phyloP scores from a whole-genome alignment of 805 yeast species.

The Saccharomycopsis microspora region DNA sequence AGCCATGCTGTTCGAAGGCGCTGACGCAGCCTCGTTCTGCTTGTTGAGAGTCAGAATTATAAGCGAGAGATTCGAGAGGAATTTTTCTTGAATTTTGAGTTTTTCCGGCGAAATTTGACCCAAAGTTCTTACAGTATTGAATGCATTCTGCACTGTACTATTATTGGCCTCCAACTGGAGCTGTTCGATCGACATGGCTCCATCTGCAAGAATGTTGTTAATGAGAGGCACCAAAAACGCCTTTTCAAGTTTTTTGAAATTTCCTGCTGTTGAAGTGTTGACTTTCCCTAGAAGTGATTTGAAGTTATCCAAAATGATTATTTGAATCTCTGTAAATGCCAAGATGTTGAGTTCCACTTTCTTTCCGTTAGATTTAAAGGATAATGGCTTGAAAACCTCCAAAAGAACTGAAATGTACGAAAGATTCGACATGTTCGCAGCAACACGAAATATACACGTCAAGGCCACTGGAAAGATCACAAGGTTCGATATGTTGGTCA shows the following conservation, averaged over 20 bases:
- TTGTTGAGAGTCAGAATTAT: slow-evolving; percentile 33
- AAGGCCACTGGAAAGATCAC: slow-evolving; percentile 33
- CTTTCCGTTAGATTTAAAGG: slow-evolving; percentile 12
- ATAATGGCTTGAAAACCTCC: slow-evolving; percentile 15
- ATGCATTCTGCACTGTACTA: slow-evolving; percentile 14
- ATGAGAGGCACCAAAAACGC: slow-evolving; percentile 25
- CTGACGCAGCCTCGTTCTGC: slow-evolving; percentile 14
- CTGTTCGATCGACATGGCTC: slow-evolving; percentile 16
- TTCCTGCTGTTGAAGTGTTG: slow-evolving; percentile 20
- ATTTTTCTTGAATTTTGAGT: slow-evolving; percentile 24
- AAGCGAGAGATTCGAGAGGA: slow-evolving; percentile 24
- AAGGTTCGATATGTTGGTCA: slow-evolving; percentile 22
- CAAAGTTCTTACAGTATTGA: slow-evolving; percentile 12
- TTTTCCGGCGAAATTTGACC: slow-evolving; percentile 18
- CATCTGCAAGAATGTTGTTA: slow-evolving; percentile 19
- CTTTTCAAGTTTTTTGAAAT: slow-evolving; percentile 17
- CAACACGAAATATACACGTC: slow-evolving; percentile 49
- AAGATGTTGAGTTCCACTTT: slow-evolving; percentile 22
- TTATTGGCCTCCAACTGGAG: slow-evolving; percentile 15
- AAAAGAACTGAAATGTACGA: slow-evolving; percentile 66
- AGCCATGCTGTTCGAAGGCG: slow-evolving; percentile 16
- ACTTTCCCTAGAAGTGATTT: slow-evolving; percentile 21
- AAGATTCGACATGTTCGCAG: slow-evolving; percentile 57
- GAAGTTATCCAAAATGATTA: slow-evolving; percentile 23
- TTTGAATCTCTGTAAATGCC: slow-evolving; percentile 22